Evolutionary conservation across 1,284 basidiomycete genomes (phyloP), one percentile per base, ranked within the genome.

Genomic region (Ustilago lituana): DNA sequence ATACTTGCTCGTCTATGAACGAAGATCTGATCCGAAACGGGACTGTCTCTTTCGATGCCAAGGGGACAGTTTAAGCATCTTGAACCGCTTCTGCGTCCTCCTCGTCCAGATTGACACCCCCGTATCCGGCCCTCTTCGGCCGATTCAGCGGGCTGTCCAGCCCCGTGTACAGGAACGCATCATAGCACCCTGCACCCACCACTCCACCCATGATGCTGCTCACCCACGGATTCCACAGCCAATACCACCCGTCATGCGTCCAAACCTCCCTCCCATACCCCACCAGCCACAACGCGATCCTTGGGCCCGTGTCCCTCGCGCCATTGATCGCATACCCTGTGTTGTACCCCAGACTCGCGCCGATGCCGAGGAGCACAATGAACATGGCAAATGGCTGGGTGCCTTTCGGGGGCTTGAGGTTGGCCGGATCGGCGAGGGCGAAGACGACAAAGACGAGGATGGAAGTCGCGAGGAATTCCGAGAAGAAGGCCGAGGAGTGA

Each of bases 141-240:
- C 58, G 27, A 55, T 80, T 81, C 39, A 82, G 40, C 4, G 74
- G 69, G 22, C 74, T 80, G 46, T 84, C 83, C n/a, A 55, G 41
- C 4, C 83, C 82, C 20, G 72, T 80, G 58, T 81, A 84, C 44
- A 83, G 52, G 36, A 82, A 74, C 1, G 74, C 49, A 63, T 84
- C 82, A 58, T 84, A 83, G 24, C 80, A 19, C 24, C 75, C 50
- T 14, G 73, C 78, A 0, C 83, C 83, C 17, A 75, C 64, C 4
- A 80, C 41, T 22, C 76, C 83, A 10, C 83, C 83, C 11, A 62
- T 11, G 31, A 82, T 74, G 45, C 61, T 63, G 15, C 53, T 58
- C 32, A 77, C 5, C 55, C 71, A 54, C 12, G 89, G 87, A 69
- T 88, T 88, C 90, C 90, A 91, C 14, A 90, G 60, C 89, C 89